Conservation (phyloP, 2,329 filamentous ascomycete genomes). For the Aspergillus carbonarius region DNA sequence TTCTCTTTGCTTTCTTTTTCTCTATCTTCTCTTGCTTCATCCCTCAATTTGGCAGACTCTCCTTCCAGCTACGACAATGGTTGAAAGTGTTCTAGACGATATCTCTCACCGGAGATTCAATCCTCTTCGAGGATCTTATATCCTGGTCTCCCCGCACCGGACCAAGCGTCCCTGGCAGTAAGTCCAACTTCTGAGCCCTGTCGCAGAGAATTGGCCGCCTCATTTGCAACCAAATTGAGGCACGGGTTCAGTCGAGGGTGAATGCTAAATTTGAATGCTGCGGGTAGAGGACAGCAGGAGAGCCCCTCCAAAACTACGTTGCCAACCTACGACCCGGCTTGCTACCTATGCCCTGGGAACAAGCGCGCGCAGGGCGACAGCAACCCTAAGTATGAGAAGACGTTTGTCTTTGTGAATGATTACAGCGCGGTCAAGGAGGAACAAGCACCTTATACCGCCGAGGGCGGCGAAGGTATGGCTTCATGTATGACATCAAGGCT, state of each 20-base stretch:
- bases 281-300: constrained; percentile 71
- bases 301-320: constrained; percentile 65
- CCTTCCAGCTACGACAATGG: constrained; percentile 52
- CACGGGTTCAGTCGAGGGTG: not conserved
- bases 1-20: constrained; percentile 8
- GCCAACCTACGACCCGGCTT: constrained; percentile 84
- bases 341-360: constrained; percentile 93
- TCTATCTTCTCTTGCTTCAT: not conserved
- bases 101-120: constrained; percentile 97
- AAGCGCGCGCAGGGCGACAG: constrained; percentile 78
- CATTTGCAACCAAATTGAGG: too few relatives aligned
- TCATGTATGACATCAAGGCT: not conserved
- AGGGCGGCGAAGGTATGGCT: constrained; percentile 51
- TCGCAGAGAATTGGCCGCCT: not conserved
- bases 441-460: constrained; percentile 72
- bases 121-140: constrained; percentile 82
- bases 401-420: constrained; percentile 95
- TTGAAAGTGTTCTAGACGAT: constrained; percentile 79
- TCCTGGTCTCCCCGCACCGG: constrained; percentile 91
- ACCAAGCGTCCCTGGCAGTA: constrained; percentile 99
- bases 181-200: constrained; percentile 40
- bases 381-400: constrained; percentile 83
- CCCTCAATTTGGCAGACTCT: not conserved
- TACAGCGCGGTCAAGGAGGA: constrained; percentile 95
- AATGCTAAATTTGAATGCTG: not conserved